Evolutionary conservation across 176 grass and related monocot genomes (phyloP), one percentile per base, ranked within the genome.

Genomic region (Secale cereale): DNA sequence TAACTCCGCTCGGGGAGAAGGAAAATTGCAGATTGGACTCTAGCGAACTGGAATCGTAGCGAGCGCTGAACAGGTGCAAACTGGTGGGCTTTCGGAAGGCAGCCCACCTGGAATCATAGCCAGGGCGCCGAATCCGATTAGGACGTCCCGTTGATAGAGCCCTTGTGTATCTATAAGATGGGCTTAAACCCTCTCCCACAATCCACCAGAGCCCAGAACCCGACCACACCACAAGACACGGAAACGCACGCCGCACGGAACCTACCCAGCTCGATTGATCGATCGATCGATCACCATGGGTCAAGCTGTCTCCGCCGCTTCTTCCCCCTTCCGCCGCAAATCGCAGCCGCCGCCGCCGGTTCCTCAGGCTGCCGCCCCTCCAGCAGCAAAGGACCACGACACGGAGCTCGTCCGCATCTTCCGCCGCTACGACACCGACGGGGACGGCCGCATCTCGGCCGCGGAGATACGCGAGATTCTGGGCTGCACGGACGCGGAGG

Each of bases 391-490:
- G 29, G 13, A 14, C 30, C 39, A 13, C 13, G 40, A 82, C 31
- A 12, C 77, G 13, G 85, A 91, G 77, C 70, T 91, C 20, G 37
- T 12, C 46, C 36, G 62, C 25, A 22, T 88, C 26, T 88, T 91
- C 82, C 52, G 28, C 23, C 25, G 17, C 19, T 30, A 82, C 23
- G 85, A 91, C 70, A 56, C 82, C 19, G 25, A 88, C 56, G 63
- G 64, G 23, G 85, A 91, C 70, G 81, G 77, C 9, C 89, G 28
- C 70, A 88, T 91, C 77, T 87, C 81, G 12, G 77, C 28, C 3
- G 54, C 19, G 20, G 85, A 88, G 85, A 78, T 90, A 68, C 60
- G 68, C 10, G 26, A 60, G 25, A 2, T 63, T 27, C 30, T 1
- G 17, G 40, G 59, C 2, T 84, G 46, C 66, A 52, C 82, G 20